Base-by-base conservation (phyloP, 148 eudicot species). In the Polygonum maritimum region DNA sequence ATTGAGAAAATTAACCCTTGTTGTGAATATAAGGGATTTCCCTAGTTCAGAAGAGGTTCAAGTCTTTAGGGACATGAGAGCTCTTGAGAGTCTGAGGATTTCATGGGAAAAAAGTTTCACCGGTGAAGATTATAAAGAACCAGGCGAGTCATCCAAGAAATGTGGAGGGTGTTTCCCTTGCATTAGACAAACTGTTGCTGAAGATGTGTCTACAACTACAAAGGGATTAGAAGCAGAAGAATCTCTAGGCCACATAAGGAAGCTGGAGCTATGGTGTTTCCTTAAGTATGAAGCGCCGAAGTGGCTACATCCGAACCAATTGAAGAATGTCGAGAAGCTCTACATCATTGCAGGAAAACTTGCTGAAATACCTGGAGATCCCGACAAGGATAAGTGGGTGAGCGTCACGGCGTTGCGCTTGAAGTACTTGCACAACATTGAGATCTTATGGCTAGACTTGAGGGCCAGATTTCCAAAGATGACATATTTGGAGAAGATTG, bases 341-440 rank as follows among this genome's bases (percentile, higher is more conserved):
- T 88, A 84, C 65, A 78, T 88, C 22, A 84, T 84, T 55, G 89
- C 86, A 6, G 91, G 91, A 1, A 75, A 79, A n/a, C 71, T 88
- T 4, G 36, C 36, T 47, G 79, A 84, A 47, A 70, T 81, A 18
- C 45, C 41, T 13, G 71, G 45, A 67, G 80, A 41, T 9, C 39
- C 45, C 22, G 5, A 19, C 4, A 33, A 51, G 55, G 47, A 33
- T 9, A 72, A 31, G 44, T 85, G 83, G 71, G 15, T 11, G 83
- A 33, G 15, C 0, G 84, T 87, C 18, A 18, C 74, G 69, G 76
- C 36, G 3, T 10, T 87, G 79, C 78, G 82, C 2, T 78, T 81
- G 11, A 84, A 84, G 78, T 81, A 81, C 75, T 49, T 81, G 78
- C 75, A 54, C 31, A 69, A 74, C 35, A 19, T 84, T 3, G 44